Conservation (phyloP, 1,284 basidiomycete genomes). For the Apiotrichum sp. region DNA sequence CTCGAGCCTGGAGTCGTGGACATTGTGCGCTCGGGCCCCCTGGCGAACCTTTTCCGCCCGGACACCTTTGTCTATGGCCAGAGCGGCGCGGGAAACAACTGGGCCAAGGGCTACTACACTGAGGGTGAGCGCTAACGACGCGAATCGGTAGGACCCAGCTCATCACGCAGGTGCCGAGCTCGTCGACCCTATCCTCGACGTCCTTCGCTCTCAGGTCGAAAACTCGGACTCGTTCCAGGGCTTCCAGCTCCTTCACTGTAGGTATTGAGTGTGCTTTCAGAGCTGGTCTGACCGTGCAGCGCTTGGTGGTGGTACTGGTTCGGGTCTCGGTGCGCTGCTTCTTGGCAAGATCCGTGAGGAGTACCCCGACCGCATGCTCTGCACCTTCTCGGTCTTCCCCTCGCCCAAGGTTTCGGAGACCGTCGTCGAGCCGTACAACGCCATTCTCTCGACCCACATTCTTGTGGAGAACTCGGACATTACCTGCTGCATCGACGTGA, state of each 20-base stretch:
- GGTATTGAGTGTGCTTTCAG: conserved; percentile 5
- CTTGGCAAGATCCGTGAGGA: conserved; percentile 60
- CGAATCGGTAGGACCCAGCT: no score
- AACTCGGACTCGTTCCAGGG: conserved; percentile 55
- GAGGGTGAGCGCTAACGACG: conserved; percentile 40
- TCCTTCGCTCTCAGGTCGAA: conserved; percentile 58
- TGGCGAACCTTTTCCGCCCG: conserved; percentile 66
- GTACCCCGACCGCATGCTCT: conserved; percentile 60
- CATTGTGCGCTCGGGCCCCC: conserved; percentile 54
- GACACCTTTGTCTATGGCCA: conserved; percentile 79
- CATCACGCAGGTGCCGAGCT: conserved; percentile 56
- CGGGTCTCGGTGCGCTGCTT: conserved; percentile 58
- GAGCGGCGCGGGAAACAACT: conserved; percentile 57
- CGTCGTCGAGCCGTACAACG: conserved; percentile 61
- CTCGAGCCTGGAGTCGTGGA: conserved; percentile 87
- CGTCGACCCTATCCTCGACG: conserved; percentile 55
- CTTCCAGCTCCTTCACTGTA: conserved; percentile 58
- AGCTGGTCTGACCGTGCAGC: conserved; percentile 23
- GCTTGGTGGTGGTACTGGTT: conserved; percentile 59
- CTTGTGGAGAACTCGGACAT: conserved; percentile 60
- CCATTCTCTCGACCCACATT: conserved; percentile 57
- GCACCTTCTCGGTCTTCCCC: conserved; percentile 58
- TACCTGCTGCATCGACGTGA: conserved; percentile 63
- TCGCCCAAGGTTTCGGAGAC: conserved; percentile 58
- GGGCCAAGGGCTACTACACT: conserved; percentile 54